These are phyloP conservation scores for Penicillium silybi DNA, from an alignment of 495 filamentous ascomycete species.

Conservation along the genomic window DNA sequence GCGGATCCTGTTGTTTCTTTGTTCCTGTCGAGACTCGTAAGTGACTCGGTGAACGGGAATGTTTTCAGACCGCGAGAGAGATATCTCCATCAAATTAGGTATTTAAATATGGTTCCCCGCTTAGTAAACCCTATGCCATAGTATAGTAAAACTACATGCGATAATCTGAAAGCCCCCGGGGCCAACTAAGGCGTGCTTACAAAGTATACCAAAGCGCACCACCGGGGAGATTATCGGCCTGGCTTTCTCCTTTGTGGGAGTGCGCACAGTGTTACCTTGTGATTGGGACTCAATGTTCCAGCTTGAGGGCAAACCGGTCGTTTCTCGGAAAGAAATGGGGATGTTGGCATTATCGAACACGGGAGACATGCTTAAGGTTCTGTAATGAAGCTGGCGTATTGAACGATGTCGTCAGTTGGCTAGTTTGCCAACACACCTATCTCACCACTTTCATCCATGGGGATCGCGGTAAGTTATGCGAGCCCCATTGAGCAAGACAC, in stretches of 20 bases:
- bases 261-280: not conserved
- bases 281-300: constrained; percentile 2
- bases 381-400: constrained; percentile 7
- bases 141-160: too few relatives aligned
- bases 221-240: not conserved
- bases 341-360: not conserved
- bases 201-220: too few relatives aligned
- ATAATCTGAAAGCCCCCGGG: too few relatives aligned
- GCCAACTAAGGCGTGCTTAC: too few relatives aligned
- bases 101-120: too few relatives aligned
- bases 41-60: too few relatives aligned
- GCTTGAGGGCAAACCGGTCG: not conserved
- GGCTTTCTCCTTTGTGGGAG: not conserved
- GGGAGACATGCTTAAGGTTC: constrained; percentile 3
- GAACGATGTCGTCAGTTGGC: constrained; percentile 8
- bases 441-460: constrained; percentile 1
- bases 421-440: not conserved
- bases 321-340: not conserved
- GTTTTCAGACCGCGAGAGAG: too few relatives aligned
- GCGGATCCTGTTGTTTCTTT: too few relatives aligned
- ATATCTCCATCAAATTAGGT: too few relatives aligned
- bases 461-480: not conserved
- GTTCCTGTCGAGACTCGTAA: too few relatives aligned
- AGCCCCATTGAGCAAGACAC: too few relatives aligned
- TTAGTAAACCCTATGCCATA: too few relatives aligned